These are phyloP conservation scores for Tanacetum coccineum DNA, from an alignment of 129 eudicot genomes.

Conservation along the genomic window DNA sequence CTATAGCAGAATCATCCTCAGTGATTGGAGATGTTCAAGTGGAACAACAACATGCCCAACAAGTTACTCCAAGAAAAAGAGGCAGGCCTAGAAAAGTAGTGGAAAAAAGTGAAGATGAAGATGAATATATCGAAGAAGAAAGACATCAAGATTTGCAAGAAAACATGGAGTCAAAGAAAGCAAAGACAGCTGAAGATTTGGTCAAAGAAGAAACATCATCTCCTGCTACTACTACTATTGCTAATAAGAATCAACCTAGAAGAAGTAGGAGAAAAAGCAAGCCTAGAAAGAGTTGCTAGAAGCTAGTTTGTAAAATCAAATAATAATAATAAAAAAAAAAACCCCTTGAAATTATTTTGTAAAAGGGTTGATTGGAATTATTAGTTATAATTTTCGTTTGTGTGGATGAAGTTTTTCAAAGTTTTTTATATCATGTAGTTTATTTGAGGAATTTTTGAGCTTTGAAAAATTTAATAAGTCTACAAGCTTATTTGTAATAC, in stretches of 20 bases:
- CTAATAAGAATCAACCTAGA: constrained; percentile 29
- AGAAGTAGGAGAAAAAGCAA: constrained; percentile 65
- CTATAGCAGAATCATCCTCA: constrained; percentile 62
- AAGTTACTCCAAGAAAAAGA: constrained; percentile 55
- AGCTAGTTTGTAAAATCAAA: constrained; percentile 9
- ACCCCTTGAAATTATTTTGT: constrained; percentile 12
- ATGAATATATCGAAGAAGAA: constrained; percentile 17
- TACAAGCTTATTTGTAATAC: no score
- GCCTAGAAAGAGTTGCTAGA: constrained; percentile 61
- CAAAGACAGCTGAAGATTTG: constrained; percentile 30
- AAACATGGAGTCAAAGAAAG: constrained; percentile 37
- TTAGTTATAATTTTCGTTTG: no score
- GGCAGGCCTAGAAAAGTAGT: constrained; percentile 69
- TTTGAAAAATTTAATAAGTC: no score
- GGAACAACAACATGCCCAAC: constrained; percentile 33
- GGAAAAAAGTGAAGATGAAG: constrained; percentile 33
- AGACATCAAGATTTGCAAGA: constrained; percentile 22
- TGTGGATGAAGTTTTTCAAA: no score
- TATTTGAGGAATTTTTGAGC: no score
- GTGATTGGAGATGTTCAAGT: constrained; percentile 36
- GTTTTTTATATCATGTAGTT: no score
- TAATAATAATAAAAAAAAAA: background rate
- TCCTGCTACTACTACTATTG: constrained; percentile 8
- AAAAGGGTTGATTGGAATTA: background rate
- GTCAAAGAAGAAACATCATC: constrained; percentile 34